Conservation (phyloP, 805 yeast genomes). For the Teunomyces stri region DNA sequence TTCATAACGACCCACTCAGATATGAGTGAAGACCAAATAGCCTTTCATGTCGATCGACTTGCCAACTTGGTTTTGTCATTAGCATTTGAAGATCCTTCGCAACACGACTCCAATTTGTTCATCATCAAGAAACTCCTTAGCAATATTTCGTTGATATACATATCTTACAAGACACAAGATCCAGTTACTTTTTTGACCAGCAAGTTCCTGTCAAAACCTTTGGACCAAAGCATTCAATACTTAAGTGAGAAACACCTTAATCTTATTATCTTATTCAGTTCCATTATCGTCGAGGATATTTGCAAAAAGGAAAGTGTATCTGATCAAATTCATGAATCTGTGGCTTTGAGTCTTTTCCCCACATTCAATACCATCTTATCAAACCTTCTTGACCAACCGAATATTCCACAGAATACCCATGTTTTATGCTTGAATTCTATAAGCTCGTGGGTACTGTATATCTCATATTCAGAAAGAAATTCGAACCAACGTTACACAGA, state of each 20-base stretch:
- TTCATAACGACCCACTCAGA: slow-evolving; percentile 37
- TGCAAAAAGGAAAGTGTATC: slow-evolving; percentile 29
- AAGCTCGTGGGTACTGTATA: slow-evolving; percentile 37
- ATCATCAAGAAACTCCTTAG: slow-evolving; percentile 61
- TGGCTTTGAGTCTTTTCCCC: slow-evolving; percentile 35
- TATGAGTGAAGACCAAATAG: slow-evolving; percentile 5
- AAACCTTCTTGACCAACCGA: slow-evolving; percentile 2
- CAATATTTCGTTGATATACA: slow-evolving; percentile 49
- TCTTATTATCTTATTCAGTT: slow-evolving; percentile 32
- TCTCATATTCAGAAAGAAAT: slow-evolving; percentile 33
- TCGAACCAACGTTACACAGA: slow-evolving; percentile 29
- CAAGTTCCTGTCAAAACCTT: neutral
- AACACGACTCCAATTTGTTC: slow-evolving; percentile 21
- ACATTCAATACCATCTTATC: slow-evolving; percentile 16
- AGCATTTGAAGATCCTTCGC: neutral
- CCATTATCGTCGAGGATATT: slow-evolving; percentile 54
- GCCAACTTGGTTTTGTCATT: neutral
- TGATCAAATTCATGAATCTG: slow-evolving; percentile 33
- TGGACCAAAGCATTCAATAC: neutral
- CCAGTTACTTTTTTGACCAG: slow-evolving; percentile 8
- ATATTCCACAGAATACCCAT: slow-evolving; percentile 1
- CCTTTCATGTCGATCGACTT: slow-evolving; percentile 4
- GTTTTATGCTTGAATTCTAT: slow-evolving; percentile 24
- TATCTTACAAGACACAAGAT: slow-evolving; percentile 26
- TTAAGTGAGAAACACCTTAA: slow-evolving; percentile 13